phyloP scores from a whole-genome alignment of 305 asterid genomes.

The Fraxinus angustifolia region DNA sequence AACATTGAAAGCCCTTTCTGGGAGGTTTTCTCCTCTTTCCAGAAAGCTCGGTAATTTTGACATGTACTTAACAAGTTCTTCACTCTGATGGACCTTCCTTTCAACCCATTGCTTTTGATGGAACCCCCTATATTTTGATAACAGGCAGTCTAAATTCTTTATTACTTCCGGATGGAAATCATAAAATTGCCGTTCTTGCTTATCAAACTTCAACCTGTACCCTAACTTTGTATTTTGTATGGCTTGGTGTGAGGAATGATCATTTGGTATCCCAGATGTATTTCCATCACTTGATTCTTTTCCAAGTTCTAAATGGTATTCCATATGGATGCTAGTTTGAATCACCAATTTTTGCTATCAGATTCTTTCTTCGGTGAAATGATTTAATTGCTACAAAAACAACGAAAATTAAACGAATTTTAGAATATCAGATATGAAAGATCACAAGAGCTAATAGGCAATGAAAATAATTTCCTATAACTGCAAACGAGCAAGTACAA shows the following conservation, averaged over 20 bases:
- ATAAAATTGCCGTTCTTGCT: conserved; percentile 22
- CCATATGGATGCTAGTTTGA: conserved; percentile 31
- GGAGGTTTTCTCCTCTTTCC: conserved; percentile 47
- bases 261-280: conserved; percentile 16
- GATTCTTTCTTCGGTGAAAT: conserved; percentile 3
- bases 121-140: conserved; percentile 25
- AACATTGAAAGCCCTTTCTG: conserved; percentile 58
- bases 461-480: not conserved
- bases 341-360: conserved; percentile 6
- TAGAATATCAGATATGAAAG: not conserved
- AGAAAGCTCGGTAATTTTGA: conserved; percentile 68
- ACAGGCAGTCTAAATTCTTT: conserved; percentile 20
- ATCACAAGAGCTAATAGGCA: not conserved
- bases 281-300: conserved; percentile 21
- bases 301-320: conserved; percentile 22
- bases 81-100: conserved; percentile 30
- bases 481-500: not conserved
- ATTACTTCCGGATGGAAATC: conserved; percentile 34
- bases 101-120: conserved; percentile 33
- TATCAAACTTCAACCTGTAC: conserved; percentile 45
- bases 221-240: conserved; percentile 45
- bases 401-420: not conserved
- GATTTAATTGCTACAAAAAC: not conserved
- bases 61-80: conserved; percentile 75
- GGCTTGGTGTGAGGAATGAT: conserved; percentile 18